Evolutionary conservation across 768 basidiomycete genomes (phyloP).

Genomic region (Kwoniella mangroviensis): DNA sequence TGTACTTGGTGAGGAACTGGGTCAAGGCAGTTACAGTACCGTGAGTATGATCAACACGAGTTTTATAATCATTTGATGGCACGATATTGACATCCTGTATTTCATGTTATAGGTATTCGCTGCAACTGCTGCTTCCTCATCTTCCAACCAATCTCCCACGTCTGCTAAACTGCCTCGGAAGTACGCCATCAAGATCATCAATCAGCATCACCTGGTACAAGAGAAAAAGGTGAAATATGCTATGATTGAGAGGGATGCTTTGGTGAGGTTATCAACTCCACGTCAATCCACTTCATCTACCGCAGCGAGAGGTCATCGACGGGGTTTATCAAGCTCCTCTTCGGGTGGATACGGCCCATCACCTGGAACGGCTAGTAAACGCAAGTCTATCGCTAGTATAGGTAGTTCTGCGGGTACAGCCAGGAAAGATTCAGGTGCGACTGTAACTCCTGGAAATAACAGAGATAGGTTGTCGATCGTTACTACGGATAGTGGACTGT

Average conservation of each 20-base stretch:
- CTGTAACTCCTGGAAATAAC: background rate
- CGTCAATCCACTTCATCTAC: constrained; percentile 22
- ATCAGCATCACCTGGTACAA: constrained; percentile 57
- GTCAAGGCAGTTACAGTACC: constrained; percentile 58
- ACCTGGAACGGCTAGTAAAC: constrained; percentile 17
- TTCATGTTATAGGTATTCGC: constrained; percentile 32
- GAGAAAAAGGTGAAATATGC: constrained; percentile 59
- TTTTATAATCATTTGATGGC: too few relatives aligned
- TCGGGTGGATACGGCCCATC: constrained; percentile 17
- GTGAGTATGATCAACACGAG: constrained; percentile 32
- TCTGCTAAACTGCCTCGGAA: constrained; percentile 35
- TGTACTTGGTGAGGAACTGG: constrained; percentile 57
- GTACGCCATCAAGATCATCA: constrained; percentile 59
- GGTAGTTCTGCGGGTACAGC: constrained; percentile 10
- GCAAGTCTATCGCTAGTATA: constrained; percentile 25
- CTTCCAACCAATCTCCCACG: constrained; percentile 36
- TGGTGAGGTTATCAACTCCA: constrained; percentile 52
- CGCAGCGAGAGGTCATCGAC: constrained; percentile 28
- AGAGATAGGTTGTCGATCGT: constrained; percentile 31
- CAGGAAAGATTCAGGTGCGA: constrained; percentile 20
- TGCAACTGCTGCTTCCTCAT: constrained; percentile 26
- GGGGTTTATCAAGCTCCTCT: constrained; percentile 43
- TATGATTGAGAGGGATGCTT: constrained; percentile 57
- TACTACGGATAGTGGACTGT: constrained; percentile 30
- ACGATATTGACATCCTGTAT: background rate